These are phyloP conservation scores for Trichoderma koningiopsis DNA, from an alignment of 2,329 filamentous ascomycete species.

Conservation along the genomic window DNA sequence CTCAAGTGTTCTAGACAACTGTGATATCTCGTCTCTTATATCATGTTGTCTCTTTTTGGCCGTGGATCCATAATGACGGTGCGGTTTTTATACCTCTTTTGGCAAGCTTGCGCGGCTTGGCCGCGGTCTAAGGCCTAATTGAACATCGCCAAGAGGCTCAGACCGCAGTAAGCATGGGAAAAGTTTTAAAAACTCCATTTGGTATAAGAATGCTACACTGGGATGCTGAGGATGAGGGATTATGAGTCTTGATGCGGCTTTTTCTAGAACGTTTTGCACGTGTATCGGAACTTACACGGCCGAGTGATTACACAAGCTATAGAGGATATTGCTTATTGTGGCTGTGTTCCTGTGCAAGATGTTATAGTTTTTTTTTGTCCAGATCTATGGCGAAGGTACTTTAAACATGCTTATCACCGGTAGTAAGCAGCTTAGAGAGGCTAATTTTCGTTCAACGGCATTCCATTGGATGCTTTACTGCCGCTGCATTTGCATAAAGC, in stretches of 20 bases:
- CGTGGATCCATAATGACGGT: not conserved
- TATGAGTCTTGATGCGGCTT: not conserved
- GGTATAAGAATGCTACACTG: not conserved
- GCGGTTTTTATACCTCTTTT: constrained; percentile 4
- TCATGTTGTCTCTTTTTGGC: not conserved
- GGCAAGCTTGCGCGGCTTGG: not conserved
- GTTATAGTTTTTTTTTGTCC: not conserved
- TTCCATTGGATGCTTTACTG: too few species aligned
- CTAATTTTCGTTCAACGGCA: too few species aligned
- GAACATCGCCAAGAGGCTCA: not conserved
- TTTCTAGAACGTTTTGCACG: not conserved
- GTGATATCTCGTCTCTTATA: not conserved
- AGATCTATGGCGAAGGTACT: not conserved
- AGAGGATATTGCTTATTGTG: not conserved
- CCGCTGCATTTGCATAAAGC: too few species aligned
- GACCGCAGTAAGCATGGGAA: not conserved
- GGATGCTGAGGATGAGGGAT: not conserved
- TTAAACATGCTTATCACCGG: too few species aligned
- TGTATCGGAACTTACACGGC: not conserved
- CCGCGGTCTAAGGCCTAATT: constrained; percentile 1
- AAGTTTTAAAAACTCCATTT: not conserved
- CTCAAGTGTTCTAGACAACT: not conserved
- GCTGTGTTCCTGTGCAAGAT: not conserved
- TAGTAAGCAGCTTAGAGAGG: too few species aligned
- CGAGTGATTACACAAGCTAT: not conserved